Base-by-base conservation (phyloP, 352 stramenopile species). In the Phytophthora megakarya region DNA sequence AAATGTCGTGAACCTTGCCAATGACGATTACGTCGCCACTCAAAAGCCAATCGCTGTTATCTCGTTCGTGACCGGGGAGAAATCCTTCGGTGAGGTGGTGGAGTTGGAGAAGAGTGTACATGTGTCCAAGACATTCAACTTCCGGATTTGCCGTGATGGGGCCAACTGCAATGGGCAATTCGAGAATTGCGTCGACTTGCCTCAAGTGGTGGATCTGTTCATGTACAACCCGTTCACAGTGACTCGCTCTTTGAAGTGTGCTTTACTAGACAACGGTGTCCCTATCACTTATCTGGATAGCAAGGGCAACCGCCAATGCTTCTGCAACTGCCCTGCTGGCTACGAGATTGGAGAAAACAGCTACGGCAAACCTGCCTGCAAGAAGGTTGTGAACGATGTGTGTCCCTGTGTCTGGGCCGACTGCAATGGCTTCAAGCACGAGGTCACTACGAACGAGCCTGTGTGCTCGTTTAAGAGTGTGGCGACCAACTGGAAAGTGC, bases 161-260 rank as follows among this genome's bases (percentile, higher is more conserved):
- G 26, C 47, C n/a, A 68, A 56, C 53, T 63, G 44, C 26, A 32
- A 53, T 10, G 45, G 33, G 1, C 38, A 50, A 10, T 85, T 68
- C 46, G 50, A 72, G 21, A 75, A 81, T 26, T 76, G 57, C 44
- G 61, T 87, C 49, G 21, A 73, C 21, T 46, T 89, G 8, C 11
- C 46, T 6, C 55, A 83, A 10, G 45, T 38, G 0, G 67, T 76
- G 1, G 76, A 89, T 22, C 52, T 91, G 35, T 89, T 81, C 64
- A 69, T 84, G 67, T 89, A 86, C 72, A 87, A 88, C 28, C 80
- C 82, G 47, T 84, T 86, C 62, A 73, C 63, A 9, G 60, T 85
- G 30, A 64, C 61, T 8, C 74, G 77, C 0, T 69, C 65, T 7
- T 23, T 81, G 19, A 44, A 82, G 13, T 91, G 82, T 37, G 56